Conservation (phyloP, 495 filamentous ascomycete species). For the Trichoderma erinaceum region DNA sequence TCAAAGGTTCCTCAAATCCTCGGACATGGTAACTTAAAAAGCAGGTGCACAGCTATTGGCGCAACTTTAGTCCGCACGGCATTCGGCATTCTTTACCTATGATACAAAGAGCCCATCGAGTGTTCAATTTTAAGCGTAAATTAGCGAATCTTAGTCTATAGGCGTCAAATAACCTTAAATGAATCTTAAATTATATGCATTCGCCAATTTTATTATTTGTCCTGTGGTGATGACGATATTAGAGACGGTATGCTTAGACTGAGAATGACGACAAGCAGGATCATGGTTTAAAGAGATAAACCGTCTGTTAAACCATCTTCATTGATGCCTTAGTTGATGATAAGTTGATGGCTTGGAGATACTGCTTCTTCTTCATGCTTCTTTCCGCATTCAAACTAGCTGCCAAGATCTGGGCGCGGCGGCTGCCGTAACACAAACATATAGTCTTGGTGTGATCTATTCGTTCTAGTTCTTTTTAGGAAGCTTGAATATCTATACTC, state of each 20-base stretch:
- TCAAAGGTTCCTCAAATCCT: background rate
- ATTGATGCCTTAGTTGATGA: background rate
- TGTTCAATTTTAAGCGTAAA: background rate
- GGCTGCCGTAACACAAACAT: background rate
- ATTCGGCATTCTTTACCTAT: background rate
- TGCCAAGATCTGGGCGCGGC: background rate
- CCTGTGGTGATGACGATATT: no score
- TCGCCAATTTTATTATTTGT: no score
- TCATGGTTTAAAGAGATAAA: no score
- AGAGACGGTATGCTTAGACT: no score
- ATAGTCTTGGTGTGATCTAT: background rate
- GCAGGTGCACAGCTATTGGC: background rate
- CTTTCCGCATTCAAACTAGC: slow-evolving; percentile 3
- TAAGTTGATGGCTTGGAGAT: background rate
- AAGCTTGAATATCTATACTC: background rate
- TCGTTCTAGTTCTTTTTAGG: background rate
- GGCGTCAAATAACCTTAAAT: background rate
- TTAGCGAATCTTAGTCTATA: background rate
- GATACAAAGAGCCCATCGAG: background rate
- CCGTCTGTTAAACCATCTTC: no score
- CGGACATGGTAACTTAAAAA: background rate
- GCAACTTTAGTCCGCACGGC: background rate
- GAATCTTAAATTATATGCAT: background rate
- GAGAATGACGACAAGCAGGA: no score
- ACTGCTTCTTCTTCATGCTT: background rate